Base-by-base conservation (phyloP, 306 rosid species). In the apple (Malus domestica) region DNA sequence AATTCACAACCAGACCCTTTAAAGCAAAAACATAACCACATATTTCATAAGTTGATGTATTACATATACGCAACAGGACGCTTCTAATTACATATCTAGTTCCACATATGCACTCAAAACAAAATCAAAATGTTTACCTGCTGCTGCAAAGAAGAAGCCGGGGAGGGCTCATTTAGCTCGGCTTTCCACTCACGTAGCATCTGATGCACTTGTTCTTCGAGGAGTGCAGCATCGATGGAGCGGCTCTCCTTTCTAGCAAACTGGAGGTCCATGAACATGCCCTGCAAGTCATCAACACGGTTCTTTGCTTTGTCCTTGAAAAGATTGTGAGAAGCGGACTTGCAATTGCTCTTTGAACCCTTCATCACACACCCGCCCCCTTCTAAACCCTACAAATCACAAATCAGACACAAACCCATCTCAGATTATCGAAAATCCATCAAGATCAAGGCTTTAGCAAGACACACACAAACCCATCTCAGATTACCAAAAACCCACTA, bases 141-240 rank as follows among this genome's bases (percentile, higher is more conserved):
- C 85, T 92, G 97, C 85, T 95, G 98, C 87, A 95, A 82, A 29
- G 99, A 95, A 69, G 99, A 92, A 59, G 97, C 96, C 4, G 98
- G 97, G 59, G 99, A 90, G 55, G 99, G 93, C 81, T 95, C 97
- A 27, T 90, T 95, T 71, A 95, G 99, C 86, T 95, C 99, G 1
- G 97, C 74, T 87, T 92, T 95, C 99, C 99, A 95, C 78, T 95
- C 99, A 3, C 98, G 99, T 77, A 95, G 99, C 99, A 95, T 95
- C 89, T 90, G 97, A 87, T 92, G 93, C 55, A 95, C 97, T 83
- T 95, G 99, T 68, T 95, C 99, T 89, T 95, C 99, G 8, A 95
- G 93, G 16, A 95, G 90, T 0, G 93, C 76, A 38, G 83, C 90
- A 78, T 95, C 97, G 15, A 86, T 84, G 0, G 93, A 71, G 57